Percentiles rank a stretch among this genome's conserved stretches.
phyloP scores from a whole-genome alignment of 139 green algal genomes.

The Micromonas commoda region DNA sequence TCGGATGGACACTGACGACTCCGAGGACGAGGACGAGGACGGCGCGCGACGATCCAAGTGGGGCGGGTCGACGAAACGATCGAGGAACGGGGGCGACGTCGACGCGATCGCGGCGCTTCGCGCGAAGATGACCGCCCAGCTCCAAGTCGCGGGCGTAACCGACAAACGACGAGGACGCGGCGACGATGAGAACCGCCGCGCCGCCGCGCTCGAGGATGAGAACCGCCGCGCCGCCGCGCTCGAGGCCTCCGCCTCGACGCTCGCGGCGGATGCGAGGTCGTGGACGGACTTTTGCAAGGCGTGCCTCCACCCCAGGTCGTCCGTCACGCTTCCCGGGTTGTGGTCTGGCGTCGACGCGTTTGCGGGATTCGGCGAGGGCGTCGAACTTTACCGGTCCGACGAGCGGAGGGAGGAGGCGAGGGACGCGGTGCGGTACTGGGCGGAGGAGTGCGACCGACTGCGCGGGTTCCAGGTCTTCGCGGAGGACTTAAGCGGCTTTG shows the following conservation, averaged over 20 bases:
- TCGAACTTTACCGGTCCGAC: neutral
- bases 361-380: conserved; percentile 18
- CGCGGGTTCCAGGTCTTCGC: conserved; percentile 18
- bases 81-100: neutral
- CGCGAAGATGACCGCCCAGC: neutral
- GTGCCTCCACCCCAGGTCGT: neutral
- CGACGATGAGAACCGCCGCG: conserved; percentile 3
- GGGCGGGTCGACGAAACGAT: neutral
- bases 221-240: neutral
- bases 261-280: conserved; percentile 26
- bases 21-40: conserved; percentile 8
- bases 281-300: conserved; percentile 71
- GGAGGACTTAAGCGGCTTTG: conserved; percentile 17
- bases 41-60: neutral
- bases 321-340: neutral
- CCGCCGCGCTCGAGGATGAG: neutral
- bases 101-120: neutral
- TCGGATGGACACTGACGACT: neutral
- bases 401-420: conserved; percentile 10
- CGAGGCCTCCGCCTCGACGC: neutral
- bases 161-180: neutral
- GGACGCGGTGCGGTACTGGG: conserved; percentile 19
- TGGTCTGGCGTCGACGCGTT: conserved; percentile 11
- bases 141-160: neutral
- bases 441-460: conserved; percentile 27